Evolutionary conservation across 306 rosid species (phyloP), one percentile per base, ranked within the genome.

Genomic region (Trifolium fragiferum): DNA sequence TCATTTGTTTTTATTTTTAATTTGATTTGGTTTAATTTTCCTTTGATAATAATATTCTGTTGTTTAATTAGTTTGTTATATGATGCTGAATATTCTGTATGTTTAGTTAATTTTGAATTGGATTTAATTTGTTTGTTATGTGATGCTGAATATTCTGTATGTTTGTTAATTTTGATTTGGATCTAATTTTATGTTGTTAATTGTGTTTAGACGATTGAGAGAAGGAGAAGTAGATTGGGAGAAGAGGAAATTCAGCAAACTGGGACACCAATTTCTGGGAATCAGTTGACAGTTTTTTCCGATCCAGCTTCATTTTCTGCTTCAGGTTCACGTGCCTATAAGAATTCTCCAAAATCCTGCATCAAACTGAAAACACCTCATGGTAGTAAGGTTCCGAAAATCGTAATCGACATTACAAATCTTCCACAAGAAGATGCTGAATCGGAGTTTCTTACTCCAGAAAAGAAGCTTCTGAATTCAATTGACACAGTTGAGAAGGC

Each of bases 401-500:
- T 94, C 51, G n/a, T 84, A 20, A 76, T 57, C 0, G 92, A 86
- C 2, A 44, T 90, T 19, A 11, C 90, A 0, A 80, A 82, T 5
- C 83, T 83, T 53, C 60, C 68, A 0, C 60, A 71, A 20, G 47
- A 73, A 38, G 74, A 64, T 10, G 89, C 67, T 15, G 90, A 77
- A 19, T 69, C 89, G 0, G 92, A 88, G 3, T 79, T 81, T 33
- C 80, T 91, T 0, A 92, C 96, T 3, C 99, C 96, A 0, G 90
- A 92, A 81, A 94, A 88, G 89, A 92, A 89, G 50, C 89, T 92
- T 8, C 76, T 94, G 21, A 84, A 90, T 43, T 86, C 88, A 0
- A 92, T 94, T 38, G 93, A 89, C 38, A 62, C 46, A 5, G 93
- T 94, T 38, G 96, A 92, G 86, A 84, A 84, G 61, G 90, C 65